Conservation (phyloP, 2,329 filamentous ascomycete species). For the Aspergillus calidoustus region DNA sequence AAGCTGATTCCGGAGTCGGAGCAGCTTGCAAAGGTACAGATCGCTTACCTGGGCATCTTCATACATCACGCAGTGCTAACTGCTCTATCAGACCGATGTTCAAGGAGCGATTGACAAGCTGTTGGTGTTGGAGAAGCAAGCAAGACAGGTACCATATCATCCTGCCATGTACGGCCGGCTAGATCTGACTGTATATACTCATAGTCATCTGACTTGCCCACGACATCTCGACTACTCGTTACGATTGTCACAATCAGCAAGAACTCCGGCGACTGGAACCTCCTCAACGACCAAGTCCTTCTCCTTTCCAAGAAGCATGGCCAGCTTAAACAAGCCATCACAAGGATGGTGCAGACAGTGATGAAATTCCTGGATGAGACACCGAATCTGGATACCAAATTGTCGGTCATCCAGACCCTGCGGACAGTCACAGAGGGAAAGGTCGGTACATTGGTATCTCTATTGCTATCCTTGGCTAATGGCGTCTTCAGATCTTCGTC, state of each 20-base stretch:
- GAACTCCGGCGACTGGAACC: constrained; percentile 86
- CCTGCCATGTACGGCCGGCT: not conserved
- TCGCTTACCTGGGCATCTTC: not conserved
- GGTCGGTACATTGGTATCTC: constrained; percentile 48
- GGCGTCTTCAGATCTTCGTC: constrained; percentile 76
- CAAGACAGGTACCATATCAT: constrained; percentile 72
- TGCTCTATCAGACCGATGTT: constrained; percentile 61
- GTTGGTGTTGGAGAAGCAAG: constrained; percentile 89
- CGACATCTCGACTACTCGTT: constrained; percentile 86
- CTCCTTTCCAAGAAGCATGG: constrained; percentile 99
- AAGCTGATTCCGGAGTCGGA: constrained; percentile 88
- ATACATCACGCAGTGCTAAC: constrained; percentile 24
- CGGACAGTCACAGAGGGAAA: constrained; percentile 98
- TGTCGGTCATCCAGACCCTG: constrained; percentile 91
- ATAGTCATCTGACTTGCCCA: constrained; percentile 92
- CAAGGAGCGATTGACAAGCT: constrained; percentile 93
- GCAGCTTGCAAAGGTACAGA: constrained; percentile 77
- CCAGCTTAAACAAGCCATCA: constrained; percentile 98
- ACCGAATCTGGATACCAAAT: constrained; percentile 82
- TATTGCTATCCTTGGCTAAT: constrained; percentile 17
- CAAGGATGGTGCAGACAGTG: constrained; percentile 97
- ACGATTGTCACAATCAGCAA: constrained; percentile 94
- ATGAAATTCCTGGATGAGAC: constrained; percentile 90
- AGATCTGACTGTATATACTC: constrained; percentile 25
- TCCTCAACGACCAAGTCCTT: constrained; percentile 95